Base-by-base conservation (phyloP, 352 stramenopile genomes). In the Pythium diclinum region DNA sequence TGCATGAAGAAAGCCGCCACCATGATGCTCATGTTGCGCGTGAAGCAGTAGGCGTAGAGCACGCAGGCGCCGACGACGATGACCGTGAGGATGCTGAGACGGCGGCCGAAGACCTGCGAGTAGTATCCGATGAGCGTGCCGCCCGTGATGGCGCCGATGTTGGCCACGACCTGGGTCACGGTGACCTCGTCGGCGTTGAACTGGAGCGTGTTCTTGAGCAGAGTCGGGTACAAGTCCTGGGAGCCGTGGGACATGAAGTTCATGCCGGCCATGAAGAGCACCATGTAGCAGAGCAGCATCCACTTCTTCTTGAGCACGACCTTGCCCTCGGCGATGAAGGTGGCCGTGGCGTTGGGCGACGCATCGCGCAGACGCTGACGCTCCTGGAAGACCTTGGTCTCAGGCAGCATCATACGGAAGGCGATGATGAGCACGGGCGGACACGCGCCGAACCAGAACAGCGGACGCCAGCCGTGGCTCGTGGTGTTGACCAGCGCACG, bases 21-120 rank as follows among this genome's bases (percentile, higher is more conserved):
- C 61, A 77, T 74, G 52, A 84, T 54, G 3, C 28, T 47, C 14
- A 34, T 40, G 42, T 67, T 56, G 9, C 42, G 52, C 17, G 72
- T 63, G 57, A 75, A 83, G 57, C 63, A 75, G 69, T 87, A 87
- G 28, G 77, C 73, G 55, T 83, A 86, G n/a, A 86, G 65, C 3
- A 86, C 34, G 33, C 63, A 64, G 36, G 68, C 73, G 23, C 63
- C 75, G 11, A 76, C 8, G 48, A 75, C 51, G 14, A 69, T 58
- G 46, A 78, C 71, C 38, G 65, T 56, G 10, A 86, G 58, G 56
- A 86, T 78, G 28, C 73, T 75, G 1, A 86, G 61, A 10, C 77
- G 77, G 61, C 77, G 75, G 48, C 77, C 77, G 36, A 86, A 76
- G 13, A 76, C 63, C 34, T 86, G 77, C 46, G 77, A 86, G 75